Evolutionary conservation across 1,284 basidiomycete genomes (phyloP).

Genomic region (Clitocybe nebularis): DNA sequence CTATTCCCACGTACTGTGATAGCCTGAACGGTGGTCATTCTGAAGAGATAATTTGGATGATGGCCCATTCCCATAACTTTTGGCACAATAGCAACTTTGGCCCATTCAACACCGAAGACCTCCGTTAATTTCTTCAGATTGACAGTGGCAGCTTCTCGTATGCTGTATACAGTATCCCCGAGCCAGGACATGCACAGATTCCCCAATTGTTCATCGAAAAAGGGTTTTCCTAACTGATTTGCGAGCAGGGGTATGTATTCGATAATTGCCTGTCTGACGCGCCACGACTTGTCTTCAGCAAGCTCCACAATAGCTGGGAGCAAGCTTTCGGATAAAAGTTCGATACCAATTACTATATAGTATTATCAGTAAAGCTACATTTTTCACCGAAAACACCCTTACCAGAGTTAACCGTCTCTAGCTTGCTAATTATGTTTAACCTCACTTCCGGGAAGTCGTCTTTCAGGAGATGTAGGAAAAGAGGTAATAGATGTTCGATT

Average conservation of each 20-base stretch:
- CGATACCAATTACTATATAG: slow-evolving; percentile 89
- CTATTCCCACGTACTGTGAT: slow-evolving; percentile 71
- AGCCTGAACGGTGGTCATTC: slow-evolving; percentile 99
- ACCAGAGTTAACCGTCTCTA: slow-evolving; percentile 96
- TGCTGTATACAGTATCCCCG: slow-evolving; percentile 97
- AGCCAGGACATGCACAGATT: slow-evolving; percentile 99
- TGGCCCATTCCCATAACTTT: slow-evolving; percentile 98
- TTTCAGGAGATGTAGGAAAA: slow-evolving; percentile 96
- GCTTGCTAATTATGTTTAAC: slow-evolving; percentile 97
- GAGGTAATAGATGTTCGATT: slow-evolving; percentile 93
- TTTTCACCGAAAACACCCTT: slow-evolving; percentile 20
- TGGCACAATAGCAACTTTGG: slow-evolving; percentile 90
- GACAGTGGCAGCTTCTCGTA: slow-evolving; percentile 95
- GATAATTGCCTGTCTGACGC: slow-evolving; percentile 99
- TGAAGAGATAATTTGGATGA: slow-evolving; percentile 96
- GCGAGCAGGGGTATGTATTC: slow-evolving; percentile 97
- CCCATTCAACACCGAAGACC: slow-evolving; percentile 99
- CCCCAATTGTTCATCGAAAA: slow-evolving; percentile 97
- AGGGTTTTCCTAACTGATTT: slow-evolving; percentile 92
- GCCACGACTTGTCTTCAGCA: slow-evolving; percentile 99
- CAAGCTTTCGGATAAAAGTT: slow-evolving; percentile 91
- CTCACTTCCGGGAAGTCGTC: slow-evolving; percentile 99
- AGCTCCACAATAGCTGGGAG: slow-evolving; percentile 97
- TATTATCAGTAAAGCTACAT: slow-evolving; percentile 3
- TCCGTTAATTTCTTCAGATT: slow-evolving; percentile 98